phyloP scores from a whole-genome alignment of 495 filamentous ascomycete species.

The Podospora bellae-mahoneyi region DNA sequence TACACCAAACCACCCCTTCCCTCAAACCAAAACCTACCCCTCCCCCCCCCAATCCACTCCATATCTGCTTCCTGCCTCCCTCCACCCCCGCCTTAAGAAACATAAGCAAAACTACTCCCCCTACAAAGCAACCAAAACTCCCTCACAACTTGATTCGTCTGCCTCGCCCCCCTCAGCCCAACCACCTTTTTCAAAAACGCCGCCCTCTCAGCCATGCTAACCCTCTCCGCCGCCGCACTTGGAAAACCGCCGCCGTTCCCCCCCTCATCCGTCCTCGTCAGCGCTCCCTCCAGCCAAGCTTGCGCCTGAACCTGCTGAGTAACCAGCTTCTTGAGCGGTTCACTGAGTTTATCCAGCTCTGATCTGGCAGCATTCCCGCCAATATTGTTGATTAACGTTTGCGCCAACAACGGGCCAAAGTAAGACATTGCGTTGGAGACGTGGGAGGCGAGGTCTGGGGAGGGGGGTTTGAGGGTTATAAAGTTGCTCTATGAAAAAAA shows the following conservation, averaged over 20 bases:
- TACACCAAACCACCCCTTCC: background rate
- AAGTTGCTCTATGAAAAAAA: conserved; percentile 41
- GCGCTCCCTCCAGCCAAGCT: conserved; percentile 58
- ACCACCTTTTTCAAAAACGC: conserved; percentile 59
- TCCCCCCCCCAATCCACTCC: background rate
- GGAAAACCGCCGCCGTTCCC: conserved; percentile 51
- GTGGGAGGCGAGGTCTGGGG: conserved; percentile 40
- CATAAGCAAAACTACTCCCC: conserved; percentile 27
- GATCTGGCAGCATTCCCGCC: conserved; percentile 71
- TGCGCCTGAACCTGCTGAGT: conserved; percentile 59
- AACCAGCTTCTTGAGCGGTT: conserved; percentile 74
- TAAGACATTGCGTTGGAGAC: conserved; percentile 55
- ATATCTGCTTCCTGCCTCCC: background rate
- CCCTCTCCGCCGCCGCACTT: conserved; percentile 46
- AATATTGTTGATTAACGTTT: conserved; percentile 62
- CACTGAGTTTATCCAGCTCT: conserved; percentile 71
- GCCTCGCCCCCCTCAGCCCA: conserved; percentile 33
- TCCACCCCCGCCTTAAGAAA: conserved; percentile 4
- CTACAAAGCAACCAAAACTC: conserved; percentile 30
- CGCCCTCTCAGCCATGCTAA: conserved; percentile 58
- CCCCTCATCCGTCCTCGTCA: conserved; percentile 33
- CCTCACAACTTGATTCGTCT: conserved; percentile 28
- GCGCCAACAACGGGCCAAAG: conserved; percentile 57
- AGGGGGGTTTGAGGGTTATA: conserved; percentile 40
- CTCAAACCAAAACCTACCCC: background rate